Evolutionary conservation across 371 early-diverging fungal genomes (phyloP).

Genomic region (Mucor circinelloides): DNA sequence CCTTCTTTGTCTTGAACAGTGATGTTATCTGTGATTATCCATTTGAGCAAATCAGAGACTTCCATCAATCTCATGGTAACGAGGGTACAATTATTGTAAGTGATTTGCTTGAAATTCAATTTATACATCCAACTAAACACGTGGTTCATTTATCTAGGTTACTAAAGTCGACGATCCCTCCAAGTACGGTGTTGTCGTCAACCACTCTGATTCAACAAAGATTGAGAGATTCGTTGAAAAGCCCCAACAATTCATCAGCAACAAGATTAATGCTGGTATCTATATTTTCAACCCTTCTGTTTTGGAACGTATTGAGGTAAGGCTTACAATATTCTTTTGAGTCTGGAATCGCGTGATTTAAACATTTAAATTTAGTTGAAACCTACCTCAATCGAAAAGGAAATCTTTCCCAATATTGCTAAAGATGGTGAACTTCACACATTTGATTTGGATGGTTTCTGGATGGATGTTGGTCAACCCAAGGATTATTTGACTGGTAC

Average conservation of each 20-base stretch:
- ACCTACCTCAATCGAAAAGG: slow-evolving; percentile 98
- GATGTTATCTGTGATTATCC: slow-evolving; percentile 99
- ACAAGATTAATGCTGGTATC: slow-evolving; percentile 99
- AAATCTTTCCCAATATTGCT: slow-evolving; percentile 97
- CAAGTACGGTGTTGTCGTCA: slow-evolving; percentile 97
- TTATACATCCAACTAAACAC: background rate
- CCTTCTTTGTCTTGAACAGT: slow-evolving; percentile 99
- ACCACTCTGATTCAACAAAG: slow-evolving; percentile 48
- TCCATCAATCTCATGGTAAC: slow-evolving; percentile 85
- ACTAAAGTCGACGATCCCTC: slow-evolving; percentile 98
- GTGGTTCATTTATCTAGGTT: slow-evolving; percentile 49
- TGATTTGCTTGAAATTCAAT: too few relatives aligned
- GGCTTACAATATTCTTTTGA: background rate
- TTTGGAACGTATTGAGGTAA: slow-evolving; percentile 87
- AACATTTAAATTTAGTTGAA: slow-evolving; percentile 24
- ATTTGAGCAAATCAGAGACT: slow-evolving; percentile 84
- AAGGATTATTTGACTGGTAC: slow-evolving; percentile 98
- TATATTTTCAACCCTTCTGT: slow-evolving; percentile 96
- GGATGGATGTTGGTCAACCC: slow-evolving; percentile 99
- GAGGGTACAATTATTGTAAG: slow-evolving; percentile 90
- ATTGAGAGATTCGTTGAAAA: slow-evolving; percentile 99
- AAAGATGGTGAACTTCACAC: slow-evolving; percentile 67
- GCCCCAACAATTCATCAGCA: slow-evolving; percentile 91
- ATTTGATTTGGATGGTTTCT: slow-evolving; percentile 81
- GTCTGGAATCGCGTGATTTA: background rate